These are phyloP conservation scores for Mycena metata DNA, from an alignment of 768 basidiomycete genomes.

Conservation along the genomic window DNA sequence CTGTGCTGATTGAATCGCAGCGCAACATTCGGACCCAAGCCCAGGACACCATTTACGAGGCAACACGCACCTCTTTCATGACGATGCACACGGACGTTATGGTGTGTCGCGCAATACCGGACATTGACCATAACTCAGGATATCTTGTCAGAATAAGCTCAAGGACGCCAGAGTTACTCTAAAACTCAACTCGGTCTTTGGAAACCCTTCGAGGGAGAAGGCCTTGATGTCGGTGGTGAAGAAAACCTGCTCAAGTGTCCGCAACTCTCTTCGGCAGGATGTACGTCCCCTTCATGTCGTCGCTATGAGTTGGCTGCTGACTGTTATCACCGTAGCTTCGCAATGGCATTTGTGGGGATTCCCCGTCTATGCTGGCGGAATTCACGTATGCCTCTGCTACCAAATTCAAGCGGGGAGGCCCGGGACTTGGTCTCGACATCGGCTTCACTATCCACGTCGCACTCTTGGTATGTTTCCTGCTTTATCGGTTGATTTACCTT, in stretches of 20 bases:
- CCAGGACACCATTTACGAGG: conserved; percentile 11
- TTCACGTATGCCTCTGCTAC: conserved; percentile 6
- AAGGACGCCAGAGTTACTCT: not conserved
- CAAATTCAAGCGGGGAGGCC: conserved; percentile 9
- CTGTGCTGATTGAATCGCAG: too few relatives aligned
- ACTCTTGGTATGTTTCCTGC: not conserved
- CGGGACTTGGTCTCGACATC: not conserved
- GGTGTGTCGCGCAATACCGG: not conserved
- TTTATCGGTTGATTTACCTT: not conserved
- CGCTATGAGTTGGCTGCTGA: too few relatives aligned
- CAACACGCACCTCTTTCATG: conserved; percentile 4
- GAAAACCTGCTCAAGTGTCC: conserved; percentile 3
- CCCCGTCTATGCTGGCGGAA: not conserved
- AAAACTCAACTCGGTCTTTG: not conserved
- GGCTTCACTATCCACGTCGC: not conserved
- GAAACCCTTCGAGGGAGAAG: conserved; percentile 8
- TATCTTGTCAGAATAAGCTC: conserved; percentile 4
- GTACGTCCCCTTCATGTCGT: not conserved
- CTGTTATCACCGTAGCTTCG: not conserved
- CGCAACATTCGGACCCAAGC: conserved; percentile 4
- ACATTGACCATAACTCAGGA: too few relatives aligned
- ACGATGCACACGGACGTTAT: conserved; percentile 3
- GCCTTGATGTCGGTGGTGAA: not conserved
- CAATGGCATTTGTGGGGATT: conserved; percentile 3
- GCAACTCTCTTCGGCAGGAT: conserved; percentile 4